A percentile compares a stretch with the other conserved stretches of the same genome.
These are phyloP conservation scores for Hamiltosporidium tvaerminnensis DNA, from an alignment of 371 early-diverging fungal genomes.

Conservation along the genomic window DNA sequence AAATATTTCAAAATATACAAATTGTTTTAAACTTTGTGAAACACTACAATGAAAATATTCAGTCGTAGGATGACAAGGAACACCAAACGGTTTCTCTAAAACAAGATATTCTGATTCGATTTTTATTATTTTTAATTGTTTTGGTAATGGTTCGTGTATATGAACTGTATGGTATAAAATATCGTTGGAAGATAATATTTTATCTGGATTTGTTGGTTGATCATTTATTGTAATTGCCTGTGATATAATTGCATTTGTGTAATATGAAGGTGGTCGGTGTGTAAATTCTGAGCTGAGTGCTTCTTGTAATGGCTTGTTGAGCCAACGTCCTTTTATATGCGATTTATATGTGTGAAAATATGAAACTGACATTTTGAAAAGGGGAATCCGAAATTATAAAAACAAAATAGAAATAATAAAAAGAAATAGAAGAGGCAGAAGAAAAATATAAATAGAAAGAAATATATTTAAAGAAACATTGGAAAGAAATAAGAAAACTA, in stretches of 20 bases:
- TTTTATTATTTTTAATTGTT: slow-evolving; percentile 30
- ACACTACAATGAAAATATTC: slow-evolving; percentile 48
- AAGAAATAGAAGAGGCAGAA: too few relatives aligned
- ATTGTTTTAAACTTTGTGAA: slow-evolving; percentile 7
- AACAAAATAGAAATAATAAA: too few relatives aligned
- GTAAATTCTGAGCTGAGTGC: slow-evolving; percentile 46
- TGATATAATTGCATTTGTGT: slow-evolving; percentile 37
- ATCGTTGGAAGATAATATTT: slow-evolving; percentile 40
- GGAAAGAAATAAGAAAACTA: too few relatives aligned
- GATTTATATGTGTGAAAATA: background rate
- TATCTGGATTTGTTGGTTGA: slow-evolving; percentile 15
- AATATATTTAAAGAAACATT: too few relatives aligned
- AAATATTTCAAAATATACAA: background rate
- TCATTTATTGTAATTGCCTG: slow-evolving; percentile 51
- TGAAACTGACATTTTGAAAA: too few relatives aligned
- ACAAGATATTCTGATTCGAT: slow-evolving; percentile 40
- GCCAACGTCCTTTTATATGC: slow-evolving; percentile 52
- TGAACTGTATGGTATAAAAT: slow-evolving; percentile 48
- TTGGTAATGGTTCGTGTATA: slow-evolving; percentile 45
- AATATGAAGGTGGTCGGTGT: slow-evolving; percentile 39
- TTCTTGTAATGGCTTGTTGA: slow-evolving; percentile 33
- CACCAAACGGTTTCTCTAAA: slow-evolving; percentile 52
- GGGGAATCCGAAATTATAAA: too few relatives aligned
- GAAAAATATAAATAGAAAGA: too few relatives aligned
- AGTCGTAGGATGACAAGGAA: slow-evolving; percentile 54